Conservation (phyloP, 176 grass and related monocot species). For the Dendrocalamus sinicus region DNA sequence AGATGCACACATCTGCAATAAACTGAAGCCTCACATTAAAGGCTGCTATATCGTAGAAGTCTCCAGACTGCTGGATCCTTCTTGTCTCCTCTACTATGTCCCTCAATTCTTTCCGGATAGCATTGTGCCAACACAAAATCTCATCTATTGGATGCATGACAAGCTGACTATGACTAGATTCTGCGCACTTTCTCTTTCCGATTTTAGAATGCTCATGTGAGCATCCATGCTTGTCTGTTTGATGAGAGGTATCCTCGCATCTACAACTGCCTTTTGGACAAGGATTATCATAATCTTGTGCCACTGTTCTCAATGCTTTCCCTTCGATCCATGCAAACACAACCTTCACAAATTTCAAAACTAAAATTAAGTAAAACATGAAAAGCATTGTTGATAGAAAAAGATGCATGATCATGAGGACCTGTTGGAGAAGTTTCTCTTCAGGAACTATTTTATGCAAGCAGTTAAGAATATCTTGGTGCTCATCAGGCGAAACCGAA, state of each 20-base stretch:
- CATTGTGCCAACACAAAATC: slow-evolving; percentile 92
- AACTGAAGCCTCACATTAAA: slow-evolving; percentile 77
- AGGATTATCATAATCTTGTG: slow-evolving; percentile 32
- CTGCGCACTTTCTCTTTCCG: slow-evolving; percentile 64
- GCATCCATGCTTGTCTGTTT: slow-evolving; percentile 35
- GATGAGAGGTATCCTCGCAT: slow-evolving; percentile 29
- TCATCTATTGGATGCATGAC: slow-evolving; percentile 83
- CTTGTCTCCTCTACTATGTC: slow-evolving; percentile 71
- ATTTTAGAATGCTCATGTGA: slow-evolving; percentile 48
- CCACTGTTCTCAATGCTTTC: slow-evolving; percentile 43
- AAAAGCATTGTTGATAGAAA: slow-evolving; percentile 11
- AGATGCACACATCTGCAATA: slow-evolving; percentile 87
- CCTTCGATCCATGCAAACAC: slow-evolving; percentile 78
- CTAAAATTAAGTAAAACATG: slow-evolving; percentile 34
- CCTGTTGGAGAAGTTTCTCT: slow-evolving; percentile 84
- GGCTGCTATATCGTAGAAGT: slow-evolving; percentile 67
- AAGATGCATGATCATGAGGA: slow-evolving; percentile 34
- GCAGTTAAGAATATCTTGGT: slow-evolving; percentile 71
- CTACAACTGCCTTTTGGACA: slow-evolving; percentile 18
- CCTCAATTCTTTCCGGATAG: slow-evolving; percentile 70
- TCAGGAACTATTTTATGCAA: slow-evolving; percentile 72
- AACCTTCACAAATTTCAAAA: slow-evolving; percentile 57
- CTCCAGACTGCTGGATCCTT: slow-evolving; percentile 65
- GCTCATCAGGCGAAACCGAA: slow-evolving; percentile 72
- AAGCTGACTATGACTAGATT: slow-evolving; percentile 41